These are phyloP conservation scores for Tulasnella sp. DNA, from an alignment of 768 basidiomycete genomes.

Conservation along the genomic window DNA sequence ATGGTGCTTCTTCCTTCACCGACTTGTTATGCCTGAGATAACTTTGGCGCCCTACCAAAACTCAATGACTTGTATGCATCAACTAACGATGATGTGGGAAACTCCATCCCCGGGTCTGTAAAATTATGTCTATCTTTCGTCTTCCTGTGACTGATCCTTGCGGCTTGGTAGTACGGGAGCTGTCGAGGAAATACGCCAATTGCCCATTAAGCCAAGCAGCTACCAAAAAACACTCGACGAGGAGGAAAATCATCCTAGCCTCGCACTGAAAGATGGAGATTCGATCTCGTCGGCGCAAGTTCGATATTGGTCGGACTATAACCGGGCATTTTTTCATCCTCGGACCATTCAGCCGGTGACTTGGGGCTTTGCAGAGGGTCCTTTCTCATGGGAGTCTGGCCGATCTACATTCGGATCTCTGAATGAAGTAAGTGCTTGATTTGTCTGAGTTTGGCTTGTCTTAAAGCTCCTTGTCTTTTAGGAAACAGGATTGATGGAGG, in stretches of 20 bases:
- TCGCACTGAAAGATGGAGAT: background rate
- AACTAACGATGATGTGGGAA: background rate
- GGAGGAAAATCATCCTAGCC: background rate
- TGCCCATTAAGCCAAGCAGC: constrained; percentile 1
- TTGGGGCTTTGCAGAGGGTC: background rate
- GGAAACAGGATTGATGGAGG: constrained; percentile 13
- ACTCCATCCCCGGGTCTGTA: background rate
- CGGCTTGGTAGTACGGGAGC: background rate
- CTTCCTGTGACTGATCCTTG: background rate
- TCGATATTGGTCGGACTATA: constrained; percentile 17
- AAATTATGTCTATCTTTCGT: background rate
- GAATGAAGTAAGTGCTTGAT: background rate
- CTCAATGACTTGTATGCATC: constrained; percentile 6
- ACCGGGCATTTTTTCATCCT: constrained; percentile 12
- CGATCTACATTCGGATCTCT: background rate
- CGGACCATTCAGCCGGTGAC: constrained; percentile 13
- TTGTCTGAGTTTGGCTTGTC: background rate
- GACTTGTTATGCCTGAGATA: background rate
- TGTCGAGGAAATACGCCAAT: background rate
- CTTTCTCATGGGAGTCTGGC: background rate
- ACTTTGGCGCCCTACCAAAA: constrained; percentile 14
- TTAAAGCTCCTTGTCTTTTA: background rate
- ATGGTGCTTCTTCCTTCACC: background rate
- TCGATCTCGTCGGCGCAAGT: background rate
- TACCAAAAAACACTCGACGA: constrained; percentile 13